phyloP scores from a whole-genome alignment of 129 eudicot species.

The Glebionis coronaria region DNA sequence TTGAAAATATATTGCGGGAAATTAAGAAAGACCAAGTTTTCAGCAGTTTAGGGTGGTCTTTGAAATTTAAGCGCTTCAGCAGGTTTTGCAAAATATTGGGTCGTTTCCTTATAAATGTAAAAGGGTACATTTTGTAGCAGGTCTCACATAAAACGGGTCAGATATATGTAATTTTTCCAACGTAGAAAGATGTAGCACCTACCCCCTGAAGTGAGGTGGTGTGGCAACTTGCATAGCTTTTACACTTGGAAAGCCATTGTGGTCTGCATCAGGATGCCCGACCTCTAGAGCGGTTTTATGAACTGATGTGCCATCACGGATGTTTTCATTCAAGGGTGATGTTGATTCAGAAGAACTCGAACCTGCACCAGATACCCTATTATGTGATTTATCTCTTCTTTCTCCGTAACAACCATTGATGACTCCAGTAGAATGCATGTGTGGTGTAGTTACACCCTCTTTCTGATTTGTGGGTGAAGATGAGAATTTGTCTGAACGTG shows the following conservation, averaged over 20 bases:
- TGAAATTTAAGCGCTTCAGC: no score
- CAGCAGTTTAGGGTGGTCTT: no score
- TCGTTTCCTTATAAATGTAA: no score
- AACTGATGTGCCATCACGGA: slow-evolving; percentile 27
- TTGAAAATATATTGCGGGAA: no score
- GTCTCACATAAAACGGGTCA: neutral
- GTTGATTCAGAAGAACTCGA: slow-evolving; percentile 47
- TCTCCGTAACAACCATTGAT: slow-evolving; percentile 22
- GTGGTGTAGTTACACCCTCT: slow-evolving; percentile 21
- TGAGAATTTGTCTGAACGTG: slow-evolving; percentile 25
- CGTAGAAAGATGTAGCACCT: neutral
- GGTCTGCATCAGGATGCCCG: slow-evolving; percentile 15
- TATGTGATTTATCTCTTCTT: slow-evolving; percentile 14
- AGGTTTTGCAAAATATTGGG: no score
- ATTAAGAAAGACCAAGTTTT: no score
- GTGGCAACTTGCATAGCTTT: slow-evolving; percentile 30
- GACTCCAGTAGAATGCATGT: slow-evolving; percentile 10
- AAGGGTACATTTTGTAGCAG: no score
- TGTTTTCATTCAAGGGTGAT: slow-evolving; percentile 46
- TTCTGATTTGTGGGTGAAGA: slow-evolving; percentile 17
- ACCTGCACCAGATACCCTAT: slow-evolving; percentile 36
- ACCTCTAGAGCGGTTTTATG: slow-evolving; percentile 24
- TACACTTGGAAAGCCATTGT: slow-evolving; percentile 20
- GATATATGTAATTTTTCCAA: neutral
- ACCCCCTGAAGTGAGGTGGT: slow-evolving; percentile 50